Conservation (phyloP, 257 asterid genomes). For the Fraxinus quadrangulata region DNA sequence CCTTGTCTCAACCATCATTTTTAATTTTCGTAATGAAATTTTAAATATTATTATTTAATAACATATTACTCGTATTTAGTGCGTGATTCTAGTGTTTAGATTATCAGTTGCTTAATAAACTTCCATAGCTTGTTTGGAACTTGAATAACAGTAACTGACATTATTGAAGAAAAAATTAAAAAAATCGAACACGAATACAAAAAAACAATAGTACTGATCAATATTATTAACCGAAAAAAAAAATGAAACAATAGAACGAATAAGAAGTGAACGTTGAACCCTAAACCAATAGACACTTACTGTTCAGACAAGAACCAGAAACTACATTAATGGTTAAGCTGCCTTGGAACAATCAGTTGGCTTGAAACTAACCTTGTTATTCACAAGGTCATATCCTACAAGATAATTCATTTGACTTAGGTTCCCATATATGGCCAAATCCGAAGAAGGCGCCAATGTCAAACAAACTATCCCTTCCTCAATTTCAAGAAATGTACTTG, state of each 20-base stretch:
- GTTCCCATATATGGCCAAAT: constrained; percentile 47
- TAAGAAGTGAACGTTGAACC: background rate
- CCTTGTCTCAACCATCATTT: too few species aligned
- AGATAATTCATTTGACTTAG: constrained; percentile 44
- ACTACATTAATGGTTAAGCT: background rate
- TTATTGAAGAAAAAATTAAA: too few species aligned
- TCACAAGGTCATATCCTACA: constrained; percentile 58
- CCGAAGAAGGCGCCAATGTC: constrained; percentile 28
- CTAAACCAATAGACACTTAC: background rate
- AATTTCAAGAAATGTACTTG: constrained; percentile 42
- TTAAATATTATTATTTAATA: too few species aligned
- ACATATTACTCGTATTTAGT: too few species aligned
- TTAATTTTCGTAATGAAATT: too few species aligned
- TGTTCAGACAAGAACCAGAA: background rate
- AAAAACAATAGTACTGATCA: too few species aligned
- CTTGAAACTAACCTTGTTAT: constrained; percentile 32
- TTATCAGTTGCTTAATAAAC: too few species aligned
- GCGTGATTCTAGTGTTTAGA: too few species aligned
- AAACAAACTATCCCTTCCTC: constrained; percentile 40
- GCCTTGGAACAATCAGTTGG: constrained; percentile 46
- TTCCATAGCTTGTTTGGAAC: too few species aligned
- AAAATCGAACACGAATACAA: too few species aligned
- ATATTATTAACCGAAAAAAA: background rate
- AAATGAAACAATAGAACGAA: background rate
- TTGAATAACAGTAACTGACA: too few species aligned